Evolutionary conservation across 1,284 basidiomycete genomes (phyloP).

Genomic region (Ganoderma meredithae): DNA sequence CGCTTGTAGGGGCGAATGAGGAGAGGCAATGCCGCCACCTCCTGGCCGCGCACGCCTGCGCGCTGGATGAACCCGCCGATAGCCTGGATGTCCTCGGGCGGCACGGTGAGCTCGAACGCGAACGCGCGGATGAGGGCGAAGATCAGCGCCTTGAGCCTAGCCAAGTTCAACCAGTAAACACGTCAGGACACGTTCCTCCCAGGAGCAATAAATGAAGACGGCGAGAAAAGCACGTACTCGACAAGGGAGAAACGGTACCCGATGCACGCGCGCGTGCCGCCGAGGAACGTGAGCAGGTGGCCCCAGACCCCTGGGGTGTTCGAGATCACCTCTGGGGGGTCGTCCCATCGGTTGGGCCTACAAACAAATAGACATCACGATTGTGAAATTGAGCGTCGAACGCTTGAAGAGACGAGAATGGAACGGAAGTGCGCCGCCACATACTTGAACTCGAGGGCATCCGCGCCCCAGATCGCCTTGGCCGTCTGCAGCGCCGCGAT

Average conservation of each 20-base stretch:
- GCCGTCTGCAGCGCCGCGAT: slow-evolving; percentile 54
- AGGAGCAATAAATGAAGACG: too few relatives aligned
- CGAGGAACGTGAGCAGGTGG: slow-evolving; percentile 66
- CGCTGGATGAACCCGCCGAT: slow-evolving; percentile 30
- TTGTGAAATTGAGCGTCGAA: neutral
- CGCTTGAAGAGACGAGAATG: neutral
- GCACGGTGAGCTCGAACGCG: slow-evolving; percentile 59
- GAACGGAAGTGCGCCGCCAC: slow-evolving; percentile 19
- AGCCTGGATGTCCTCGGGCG: slow-evolving; percentile 32
- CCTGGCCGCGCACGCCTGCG: slow-evolving; percentile 27
- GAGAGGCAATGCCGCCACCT: slow-evolving; percentile 33
- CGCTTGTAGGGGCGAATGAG: slow-evolving; percentile 22
- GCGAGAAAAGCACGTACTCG: slow-evolving; percentile 52
- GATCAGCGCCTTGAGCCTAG: slow-evolving; percentile 60
- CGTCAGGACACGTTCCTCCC: slow-evolving; percentile 53
- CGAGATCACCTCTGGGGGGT: slow-evolving; percentile 50
- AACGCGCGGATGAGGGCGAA: slow-evolving; percentile 66
- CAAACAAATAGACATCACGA: neutral
- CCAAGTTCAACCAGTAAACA: too few relatives aligned
- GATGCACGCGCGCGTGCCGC: slow-evolving; percentile 68
- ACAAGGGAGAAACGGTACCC: slow-evolving; percentile 76
- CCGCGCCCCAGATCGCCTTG: slow-evolving; percentile 61
- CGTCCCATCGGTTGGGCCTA: slow-evolving; percentile 68
- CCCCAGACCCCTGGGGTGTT: slow-evolving; percentile 66
- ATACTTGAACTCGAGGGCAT: slow-evolving; percentile 58